A percentile compares a stretch with the other conserved stretches of the same genome.
Evolutionary conservation across 345 rosid genomes (phyloP).

Genomic region (Citrus cavaleriei): DNA sequence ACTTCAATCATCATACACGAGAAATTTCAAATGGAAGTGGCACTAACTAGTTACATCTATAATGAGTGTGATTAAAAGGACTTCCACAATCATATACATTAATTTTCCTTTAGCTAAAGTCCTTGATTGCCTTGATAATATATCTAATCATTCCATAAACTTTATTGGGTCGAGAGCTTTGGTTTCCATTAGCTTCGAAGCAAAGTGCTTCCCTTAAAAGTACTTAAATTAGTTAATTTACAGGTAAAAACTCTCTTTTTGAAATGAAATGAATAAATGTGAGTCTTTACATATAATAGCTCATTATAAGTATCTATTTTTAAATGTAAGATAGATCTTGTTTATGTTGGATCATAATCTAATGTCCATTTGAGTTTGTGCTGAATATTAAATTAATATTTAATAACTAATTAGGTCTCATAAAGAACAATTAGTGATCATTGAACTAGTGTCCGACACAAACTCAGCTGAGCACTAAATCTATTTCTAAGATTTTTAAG

Average conservation of each 20-base stretch:
- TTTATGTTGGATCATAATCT: too few relatives aligned
- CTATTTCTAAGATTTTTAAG: too few relatives aligned
- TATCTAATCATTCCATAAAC: not conserved
- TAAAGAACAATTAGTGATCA: too few relatives aligned
- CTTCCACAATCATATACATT: conserved; percentile 12
- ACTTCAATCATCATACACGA: conserved; percentile 8
- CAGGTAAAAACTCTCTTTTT: too few relatives aligned
- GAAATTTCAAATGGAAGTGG: conserved; percentile 13
- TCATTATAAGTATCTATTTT: too few relatives aligned
- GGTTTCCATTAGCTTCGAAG: not conserved
- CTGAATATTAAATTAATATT: accelerated
- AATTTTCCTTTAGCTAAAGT: not conserved
- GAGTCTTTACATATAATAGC: too few relatives aligned
- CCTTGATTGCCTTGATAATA: conserved; percentile 10
- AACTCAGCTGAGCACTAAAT: too few relatives aligned
- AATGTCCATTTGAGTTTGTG: accelerated
- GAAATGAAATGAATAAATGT: too few relatives aligned
- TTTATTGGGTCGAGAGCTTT: conserved; percentile 9
- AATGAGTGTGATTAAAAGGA: conserved; percentile 15
- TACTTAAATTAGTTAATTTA: not conserved
- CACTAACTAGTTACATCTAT: conserved; percentile 5
- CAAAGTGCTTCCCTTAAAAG: not conserved
- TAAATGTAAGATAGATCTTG: too few relatives aligned
- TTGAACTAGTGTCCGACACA: too few relatives aligned
- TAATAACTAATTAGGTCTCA: too few relatives aligned